Evolutionary conservation across 768 basidiomycete species (phyloP).

Genomic region (Suillus ampliporus): DNA sequence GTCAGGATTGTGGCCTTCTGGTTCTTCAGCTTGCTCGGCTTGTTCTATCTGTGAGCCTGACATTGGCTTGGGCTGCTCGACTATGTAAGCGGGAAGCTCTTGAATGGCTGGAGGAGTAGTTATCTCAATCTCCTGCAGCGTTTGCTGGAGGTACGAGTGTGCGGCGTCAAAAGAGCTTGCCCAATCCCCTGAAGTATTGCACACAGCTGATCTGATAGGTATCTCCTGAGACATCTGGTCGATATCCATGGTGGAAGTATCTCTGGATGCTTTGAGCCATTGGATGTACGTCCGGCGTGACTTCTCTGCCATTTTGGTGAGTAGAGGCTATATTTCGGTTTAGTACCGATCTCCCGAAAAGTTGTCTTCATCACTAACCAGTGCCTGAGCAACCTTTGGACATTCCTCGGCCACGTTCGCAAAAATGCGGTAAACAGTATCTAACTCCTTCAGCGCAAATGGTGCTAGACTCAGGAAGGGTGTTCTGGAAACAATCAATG

Average conservation of each 20-base stretch:
- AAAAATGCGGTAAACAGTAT: constrained; percentile 62
- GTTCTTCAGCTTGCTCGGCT: constrained; percentile 25
- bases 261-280: constrained; percentile 35
- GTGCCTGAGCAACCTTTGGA: constrained; percentile 62
- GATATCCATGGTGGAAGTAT: constrained; percentile 31
- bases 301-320: constrained; percentile 61
- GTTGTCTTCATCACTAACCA: constrained; percentile 45
- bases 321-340: constrained; percentile 48
- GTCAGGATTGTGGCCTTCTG: constrained; percentile 27
- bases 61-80: constrained; percentile 18
- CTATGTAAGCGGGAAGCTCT: constrained; percentile 29
- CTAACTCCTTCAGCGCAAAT: constrained; percentile 65
- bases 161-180: constrained; percentile 25
- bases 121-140: constrained; percentile 30
- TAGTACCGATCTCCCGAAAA: background rate
- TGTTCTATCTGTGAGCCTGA: constrained; percentile 20
- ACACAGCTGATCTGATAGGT: constrained; percentile 5
- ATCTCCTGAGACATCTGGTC: constrained; percentile 21
- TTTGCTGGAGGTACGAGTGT: constrained; percentile 31
- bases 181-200: constrained; percentile 8
- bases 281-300: constrained; percentile 52
- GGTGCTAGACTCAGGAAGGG: constrained; percentile 62
- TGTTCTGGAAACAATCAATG: constrained; percentile 66
- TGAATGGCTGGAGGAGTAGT: constrained; percentile 26
- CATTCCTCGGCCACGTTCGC: constrained; percentile 60